Evolutionary conservation across 768 basidiomycete genomes (phyloP).

Genomic region (Mycena filopes): DNA sequence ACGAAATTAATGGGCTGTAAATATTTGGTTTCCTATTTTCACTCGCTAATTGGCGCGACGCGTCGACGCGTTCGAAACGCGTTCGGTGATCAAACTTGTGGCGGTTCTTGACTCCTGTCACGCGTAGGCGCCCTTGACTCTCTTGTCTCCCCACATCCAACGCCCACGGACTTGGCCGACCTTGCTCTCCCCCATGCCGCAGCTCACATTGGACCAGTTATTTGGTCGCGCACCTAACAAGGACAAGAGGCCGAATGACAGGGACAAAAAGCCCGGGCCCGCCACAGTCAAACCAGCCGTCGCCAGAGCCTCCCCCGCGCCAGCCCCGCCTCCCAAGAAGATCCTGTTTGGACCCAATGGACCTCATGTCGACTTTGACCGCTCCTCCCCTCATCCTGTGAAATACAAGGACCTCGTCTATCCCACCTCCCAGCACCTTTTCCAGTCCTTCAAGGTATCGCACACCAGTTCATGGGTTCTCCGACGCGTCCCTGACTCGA

Average conservation of each 20-base stretch:
- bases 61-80: conserved; percentile 54
- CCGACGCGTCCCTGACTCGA: not conserved
- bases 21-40: conserved; percentile 2
- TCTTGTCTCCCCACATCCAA: too few relatives aligned
- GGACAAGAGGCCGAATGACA: not conserved
- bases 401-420: conserved; percentile 49
- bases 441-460: conserved; percentile 56
- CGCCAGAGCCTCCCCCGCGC: not conserved
- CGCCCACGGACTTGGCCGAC: too few relatives aligned
- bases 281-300: not conserved
- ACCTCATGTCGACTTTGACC: conserved; percentile 53
- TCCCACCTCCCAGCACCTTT: conserved; percentile 60
- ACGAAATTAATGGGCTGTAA: conserved; percentile 19
- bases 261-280: not conserved
- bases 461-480: not conserved
- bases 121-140: too few relatives aligned
- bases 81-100: too few relatives aligned
- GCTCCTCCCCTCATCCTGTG: conserved; percentile 55
- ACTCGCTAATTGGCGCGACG: conserved; percentile 72
- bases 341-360: conserved; percentile 34
- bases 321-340: conserved; percentile 1
- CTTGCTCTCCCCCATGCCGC: conserved; percentile 24
- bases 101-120: too few relatives aligned
- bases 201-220: conserved; percentile 28
- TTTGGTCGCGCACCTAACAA: conserved; percentile 25